Base-by-base conservation (phyloP, 805 yeast species). In the Starmera quercuum region DNA sequence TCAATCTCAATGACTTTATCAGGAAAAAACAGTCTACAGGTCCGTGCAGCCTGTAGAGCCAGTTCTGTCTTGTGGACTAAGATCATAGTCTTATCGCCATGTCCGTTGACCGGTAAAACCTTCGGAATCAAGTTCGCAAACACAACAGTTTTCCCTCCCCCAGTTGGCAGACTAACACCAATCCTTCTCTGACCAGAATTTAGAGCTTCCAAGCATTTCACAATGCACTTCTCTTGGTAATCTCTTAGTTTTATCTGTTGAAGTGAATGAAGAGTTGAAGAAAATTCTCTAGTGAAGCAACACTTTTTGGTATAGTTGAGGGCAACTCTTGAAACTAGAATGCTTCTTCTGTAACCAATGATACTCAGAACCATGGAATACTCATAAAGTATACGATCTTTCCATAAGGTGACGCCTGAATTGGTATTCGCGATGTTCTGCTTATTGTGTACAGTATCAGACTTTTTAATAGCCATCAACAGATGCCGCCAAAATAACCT, bases 101-200 rank as follows among this genome's bases (percentile, higher is more conserved):
- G 41, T 0, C 54, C 53, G 1, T 44, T 34, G 4, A 39, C 29
- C 0, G 70, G 66, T 27, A 48, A 39, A 6, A 74, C 53, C 21
- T 59, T 49, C 0, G 73, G 68, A 3, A 82, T 70, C 27, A 81
- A 44, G 41, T 70, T 70, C 0, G 83, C 56, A 50, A 85, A 82
- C 2, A 84, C 76, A 10, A 86, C 85, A 0, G 97, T 88, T 47
- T 88, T 88, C 5, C 97, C 97, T 10, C 95, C 92, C 0, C 97
- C 97, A 0, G 97, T 90, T 11, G 96, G 95, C 25, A 88, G 55
- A 20, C 86, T 81, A 2, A 86, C 87, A 0, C 90, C 96, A 0
- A 86, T 71, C 31, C 92, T 63, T 14, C 66, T 56, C 2, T 56
- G 45, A 1, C 79, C 78, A 3, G 44, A 20, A 0, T 46, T 37